Evolutionary conservation across 768 basidiomycete genomes (phyloP).

Genomic region (Boletus insuetus): DNA sequence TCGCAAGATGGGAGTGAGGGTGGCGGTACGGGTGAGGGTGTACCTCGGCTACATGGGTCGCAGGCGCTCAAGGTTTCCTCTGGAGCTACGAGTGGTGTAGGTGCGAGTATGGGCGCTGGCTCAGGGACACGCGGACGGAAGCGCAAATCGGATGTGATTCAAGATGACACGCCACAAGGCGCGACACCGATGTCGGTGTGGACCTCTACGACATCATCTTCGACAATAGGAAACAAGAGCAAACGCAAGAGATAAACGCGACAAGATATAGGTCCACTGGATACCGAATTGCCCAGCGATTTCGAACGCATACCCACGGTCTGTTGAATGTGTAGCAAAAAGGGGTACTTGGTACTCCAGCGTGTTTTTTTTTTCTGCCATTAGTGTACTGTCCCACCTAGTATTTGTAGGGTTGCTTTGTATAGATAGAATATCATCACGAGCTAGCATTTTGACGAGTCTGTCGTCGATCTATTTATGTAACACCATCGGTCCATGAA

Average conservation of each 20-base stretch:
- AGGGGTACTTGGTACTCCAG: background rate
- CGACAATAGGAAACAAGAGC: conserved; percentile 16
- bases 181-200: background rate
- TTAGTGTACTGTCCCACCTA: background rate
- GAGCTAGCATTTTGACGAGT: no score
- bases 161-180: conserved; percentile 9
- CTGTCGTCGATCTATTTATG: no score
- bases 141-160: conserved; percentile 38
- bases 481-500: no score
- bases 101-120: background rate
- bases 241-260: conserved; percentile 30
- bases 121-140: conserved; percentile 29
- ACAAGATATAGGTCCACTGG: background rate
- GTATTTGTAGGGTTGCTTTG: background rate
- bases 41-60: background rate
- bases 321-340: background rate
- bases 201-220: background rate
- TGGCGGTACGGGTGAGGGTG: background rate
- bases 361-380: background rate
- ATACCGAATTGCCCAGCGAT: background rate
- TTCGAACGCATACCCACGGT: background rate
- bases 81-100: background rate
- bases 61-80: conserved; percentile 6
- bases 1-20: conserved; percentile 30
- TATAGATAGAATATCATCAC: background rate